phyloP scores from a whole-genome alignment of 192 early-diverging fungal species.

The Jimgerdemannia flammicorona region DNA sequence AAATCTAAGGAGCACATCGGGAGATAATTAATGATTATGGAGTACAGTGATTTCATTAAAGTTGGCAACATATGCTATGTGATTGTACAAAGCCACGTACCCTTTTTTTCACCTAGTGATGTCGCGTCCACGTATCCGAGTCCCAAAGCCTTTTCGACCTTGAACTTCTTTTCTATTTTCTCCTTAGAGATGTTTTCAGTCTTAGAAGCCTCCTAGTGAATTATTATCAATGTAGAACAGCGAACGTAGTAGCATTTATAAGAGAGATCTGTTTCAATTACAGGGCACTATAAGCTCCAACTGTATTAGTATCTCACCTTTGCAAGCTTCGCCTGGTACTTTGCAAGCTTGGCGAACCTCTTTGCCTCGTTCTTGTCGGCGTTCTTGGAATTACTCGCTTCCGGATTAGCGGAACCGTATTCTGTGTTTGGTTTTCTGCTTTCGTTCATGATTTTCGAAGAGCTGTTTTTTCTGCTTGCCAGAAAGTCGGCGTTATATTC shows the following conservation, averaged over 20 bases:
- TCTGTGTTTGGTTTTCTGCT: too few species aligned
- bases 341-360: conserved; percentile 86
- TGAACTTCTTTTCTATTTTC: conserved; percentile 58
- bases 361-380: conserved; percentile 90
- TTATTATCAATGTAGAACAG: too few species aligned
- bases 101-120: conserved; percentile 85
- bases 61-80: not conserved
- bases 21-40: not conserved
- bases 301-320: conserved; percentile 33
- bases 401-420: too few species aligned
- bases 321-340: conserved; percentile 82
- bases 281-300: too few species aligned
- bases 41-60: not conserved
- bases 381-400: conserved; percentile 63
- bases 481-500: too few species aligned
- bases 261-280: too few species aligned
- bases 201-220: conserved; percentile 3
- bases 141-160: conserved; percentile 48
- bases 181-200: conserved; percentile 19
- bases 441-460: too few species aligned
- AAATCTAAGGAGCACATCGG: conserved; percentile 49
- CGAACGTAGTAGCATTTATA: too few species aligned
- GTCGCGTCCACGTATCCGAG: conserved; percentile 76
- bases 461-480: too few species aligned
- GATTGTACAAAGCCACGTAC: conserved; percentile 10